A percentile compares a stretch with the other conserved stretches of the same genome.
phyloP scores from a whole-genome alignment of 148 eudicot genomes.

The Pharnaceum exiguum region DNA sequence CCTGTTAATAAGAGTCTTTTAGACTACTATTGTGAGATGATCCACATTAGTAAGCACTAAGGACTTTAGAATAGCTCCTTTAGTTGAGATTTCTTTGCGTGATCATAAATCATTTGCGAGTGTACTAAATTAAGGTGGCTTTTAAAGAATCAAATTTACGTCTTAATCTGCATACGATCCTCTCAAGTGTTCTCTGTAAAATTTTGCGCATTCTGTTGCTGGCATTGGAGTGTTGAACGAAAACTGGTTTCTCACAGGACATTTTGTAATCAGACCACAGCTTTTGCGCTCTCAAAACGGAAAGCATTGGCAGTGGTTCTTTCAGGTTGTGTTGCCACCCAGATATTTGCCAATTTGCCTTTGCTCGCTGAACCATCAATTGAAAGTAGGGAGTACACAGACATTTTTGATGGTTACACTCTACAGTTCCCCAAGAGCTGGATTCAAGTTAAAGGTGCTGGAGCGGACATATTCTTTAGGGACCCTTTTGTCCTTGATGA shows the following conservation, averaged over 20 bases:
- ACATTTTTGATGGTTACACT: constrained; percentile 88
- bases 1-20: no score
- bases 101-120: no score
- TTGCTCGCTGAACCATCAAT: constrained; percentile 55
- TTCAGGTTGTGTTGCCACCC: constrained; percentile 49
- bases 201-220: no score
- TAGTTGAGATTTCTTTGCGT: no score
- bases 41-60: no score
- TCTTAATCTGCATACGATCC: no score
- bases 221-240: constrained; percentile 20
- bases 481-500: constrained; percentile 92
- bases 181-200: no score
- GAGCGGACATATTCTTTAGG: constrained; percentile 93
- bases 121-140: no score
- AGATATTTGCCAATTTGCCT: constrained; percentile 14
- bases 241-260: constrained; percentile 44
- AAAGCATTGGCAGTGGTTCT: constrained; percentile 43
- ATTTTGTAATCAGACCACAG: constrained; percentile 79
- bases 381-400: constrained; percentile 69
- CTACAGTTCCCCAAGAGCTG: constrained; percentile 75
- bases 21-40: no score
- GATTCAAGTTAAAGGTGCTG: constrained; percentile 97
- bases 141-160: no score
- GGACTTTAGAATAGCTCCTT: no score
- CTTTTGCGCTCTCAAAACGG: constrained; percentile 87